Base-by-base conservation (phyloP, 1,139 yeast species). In the Lodderomyces beijingensis region DNA sequence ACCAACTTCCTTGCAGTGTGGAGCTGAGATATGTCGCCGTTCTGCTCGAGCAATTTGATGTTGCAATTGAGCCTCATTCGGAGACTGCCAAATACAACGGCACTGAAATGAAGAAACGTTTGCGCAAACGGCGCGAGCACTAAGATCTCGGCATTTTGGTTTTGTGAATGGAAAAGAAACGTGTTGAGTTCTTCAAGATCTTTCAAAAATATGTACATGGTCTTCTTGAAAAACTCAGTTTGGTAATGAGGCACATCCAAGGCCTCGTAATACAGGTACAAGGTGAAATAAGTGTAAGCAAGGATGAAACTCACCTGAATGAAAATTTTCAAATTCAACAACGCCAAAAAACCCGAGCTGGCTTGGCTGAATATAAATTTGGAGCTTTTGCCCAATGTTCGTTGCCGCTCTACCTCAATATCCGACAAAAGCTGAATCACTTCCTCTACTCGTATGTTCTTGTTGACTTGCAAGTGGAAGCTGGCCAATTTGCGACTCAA, bases 221-320 rank as follows among this genome's bases (percentile, higher is more conserved):
- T 32, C 36, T 56, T 53, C 26, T 55, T 51, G 25, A 49, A 46
- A 38, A 57, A 61, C 27, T 49, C 50, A 29, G 49, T 55, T 34
- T 50, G 55, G 8, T 49, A 11, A 15, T 9, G 36, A 3, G 28
- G 19, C 14, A 45, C 36, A 1, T 43, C 43, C 25, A 44, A 38
- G 27, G 43, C 45, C 34, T 59, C 61, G 35, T 48, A 57, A 31
- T 57, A 49, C 24, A 59, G 40, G 36, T 49, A 52, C 12, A 57
- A 41, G 30, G 49, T 49, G 33, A 46, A 52, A 31, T 55, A 51
- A 14, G 58, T 38, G 28, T 51, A 50, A 1, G 45, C 36, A 11
- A 54, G 36, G 16, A 48, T 40, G 10, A 46, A 25, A 31, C 53
- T 51, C 3, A 45, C 34, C 21, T 16, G 31, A 31, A 33, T 34